Evolutionary conservation across 768 basidiomycete species (phyloP).

Genomic region (Porphyrellus cyaneotinctus): DNA sequence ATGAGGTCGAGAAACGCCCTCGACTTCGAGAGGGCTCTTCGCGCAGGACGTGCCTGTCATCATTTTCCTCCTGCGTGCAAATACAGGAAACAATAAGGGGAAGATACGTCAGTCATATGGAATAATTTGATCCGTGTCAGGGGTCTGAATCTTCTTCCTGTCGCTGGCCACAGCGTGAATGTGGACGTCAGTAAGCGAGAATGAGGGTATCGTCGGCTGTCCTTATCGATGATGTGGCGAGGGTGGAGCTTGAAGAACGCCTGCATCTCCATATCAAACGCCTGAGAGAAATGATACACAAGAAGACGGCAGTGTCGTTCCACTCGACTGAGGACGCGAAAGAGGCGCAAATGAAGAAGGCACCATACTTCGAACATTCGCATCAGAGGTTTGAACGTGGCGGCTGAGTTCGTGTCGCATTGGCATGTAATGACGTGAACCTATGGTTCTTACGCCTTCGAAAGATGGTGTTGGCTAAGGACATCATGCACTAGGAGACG

Average conservation of each 20-base stretch:
- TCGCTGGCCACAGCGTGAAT: conserved; percentile 45
- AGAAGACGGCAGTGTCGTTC: conserved; percentile 3
- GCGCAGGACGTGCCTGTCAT: conserved; percentile 72
- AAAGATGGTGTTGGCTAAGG: conserved; percentile 33
- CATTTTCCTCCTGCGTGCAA: neutral
- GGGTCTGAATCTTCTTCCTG: conserved; percentile 88
- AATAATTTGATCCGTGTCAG: conserved; percentile 80
- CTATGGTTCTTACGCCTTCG: conserved; percentile 42
- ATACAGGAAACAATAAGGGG: neutral
- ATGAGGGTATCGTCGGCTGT: conserved; percentile 62
- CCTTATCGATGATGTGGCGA: conserved; percentile 86
- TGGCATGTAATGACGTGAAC: conserved; percentile 35
- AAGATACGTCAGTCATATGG: conserved; percentile 69
- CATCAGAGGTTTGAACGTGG: conserved; percentile 59
- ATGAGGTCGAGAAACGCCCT: conserved; percentile 95
- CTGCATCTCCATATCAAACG: conserved; percentile 93
- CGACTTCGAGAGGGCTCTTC: conserved; percentile 92
- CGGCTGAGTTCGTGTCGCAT: conserved; percentile 67
- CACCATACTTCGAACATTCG: conserved; percentile 47
- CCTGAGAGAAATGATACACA: conserved; percentile 21
- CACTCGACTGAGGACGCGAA: conserved; percentile 34
- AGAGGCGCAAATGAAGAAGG: conserved; percentile 28
- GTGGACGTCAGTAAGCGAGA: conserved; percentile 2
- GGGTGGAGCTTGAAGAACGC: conserved; percentile 95
- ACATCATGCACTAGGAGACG: conserved; percentile 8